These are phyloP conservation scores for Colletotrichum sublineola DNA, from an alignment of 2,329 filamentous ascomycete genomes.

Conservation along the genomic window DNA sequence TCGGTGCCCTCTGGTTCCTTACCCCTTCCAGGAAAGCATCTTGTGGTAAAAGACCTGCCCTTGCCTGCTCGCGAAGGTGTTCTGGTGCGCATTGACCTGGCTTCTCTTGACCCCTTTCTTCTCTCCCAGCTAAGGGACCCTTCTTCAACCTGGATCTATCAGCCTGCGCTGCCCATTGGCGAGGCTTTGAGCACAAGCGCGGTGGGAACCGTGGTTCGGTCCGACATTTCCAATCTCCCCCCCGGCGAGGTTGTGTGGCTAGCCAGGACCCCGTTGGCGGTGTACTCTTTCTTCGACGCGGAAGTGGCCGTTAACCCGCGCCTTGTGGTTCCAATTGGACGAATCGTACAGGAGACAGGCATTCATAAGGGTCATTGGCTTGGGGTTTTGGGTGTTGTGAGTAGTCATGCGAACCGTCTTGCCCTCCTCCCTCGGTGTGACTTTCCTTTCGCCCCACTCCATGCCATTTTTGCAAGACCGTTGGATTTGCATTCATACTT, in stretches of 20 bases:
- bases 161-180: neutral
- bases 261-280: slow-evolving; percentile 11
- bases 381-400: slow-evolving; percentile 75
- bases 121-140: slow-evolving; percentile 75
- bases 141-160: slow-evolving; percentile 46
- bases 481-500: no score
- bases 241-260: slow-evolving; percentile 13
- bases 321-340: neutral
- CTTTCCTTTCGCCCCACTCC: no score
- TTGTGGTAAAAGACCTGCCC: neutral
- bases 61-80: slow-evolving; percentile 7
- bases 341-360: slow-evolving; percentile 47
- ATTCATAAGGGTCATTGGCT: slow-evolving; percentile 73
- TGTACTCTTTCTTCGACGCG: neutral
- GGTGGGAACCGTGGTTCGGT: slow-evolving; percentile 11
- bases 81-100: slow-evolving; percentile 41
- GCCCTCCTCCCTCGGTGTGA: no score
- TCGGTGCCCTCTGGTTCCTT: neutral
- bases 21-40: neutral
- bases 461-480: no score
- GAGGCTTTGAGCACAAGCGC: slow-evolving; percentile 3
- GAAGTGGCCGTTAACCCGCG: neutral
- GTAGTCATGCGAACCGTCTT: no score
- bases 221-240: neutral
- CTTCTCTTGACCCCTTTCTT: slow-evolving; percentile 81